Base-by-base conservation (phyloP, 2,329 filamentous ascomycete species). In the Botrytis tulipae region DNA sequence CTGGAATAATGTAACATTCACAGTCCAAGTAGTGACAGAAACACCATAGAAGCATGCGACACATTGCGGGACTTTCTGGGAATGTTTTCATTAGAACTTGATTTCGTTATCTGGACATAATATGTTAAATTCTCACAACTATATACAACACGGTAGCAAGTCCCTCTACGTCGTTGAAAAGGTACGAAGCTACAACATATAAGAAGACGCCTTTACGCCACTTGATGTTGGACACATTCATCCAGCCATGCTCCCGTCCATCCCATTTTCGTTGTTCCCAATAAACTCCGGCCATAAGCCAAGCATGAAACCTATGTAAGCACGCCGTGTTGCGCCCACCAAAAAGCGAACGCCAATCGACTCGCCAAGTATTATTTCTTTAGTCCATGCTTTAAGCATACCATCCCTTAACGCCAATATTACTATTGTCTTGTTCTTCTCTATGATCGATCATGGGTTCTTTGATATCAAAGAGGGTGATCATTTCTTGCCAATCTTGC, bases 391-490 rank as follows among this genome's bases (percentile, higher is more conserved):
- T 69, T n/a, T 77, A 81, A 73, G 78, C 78, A 75, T 80, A 81
- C 80, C 80, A 81, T 29, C 80, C 80, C 63, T 76, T 79, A 3
- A 65, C 74, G 10, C 76, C 76, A 42, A 79, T 75, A 63, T 76
- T 77, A 62, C 44, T 75, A 61, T 78, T 73, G 18, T 77, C 78
- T 68, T 78, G 74, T 76, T 93, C 90, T 75, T 88, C 84, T 25
- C 96, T 89, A 81, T 97, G 92, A n/a, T 91, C 88, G 75, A 99
- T 98, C 82, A 98, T 91, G 1, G 93, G 86, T 76, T 93, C 86
- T n/a, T 84, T 87, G 76, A 98, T 93, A 40, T 91, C 85, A 79
- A 95, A 97, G 0, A 89, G 89, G 16, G 92, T 82, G 67, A 97
- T 91, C 62, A 98, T 86, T 32, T 93, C 88, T 77, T 89, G 85